These are phyloP conservation scores for Pleurotus tuoliensis DNA, from an alignment of 768 basidiomycete genomes.

Conservation along the genomic window DNA sequence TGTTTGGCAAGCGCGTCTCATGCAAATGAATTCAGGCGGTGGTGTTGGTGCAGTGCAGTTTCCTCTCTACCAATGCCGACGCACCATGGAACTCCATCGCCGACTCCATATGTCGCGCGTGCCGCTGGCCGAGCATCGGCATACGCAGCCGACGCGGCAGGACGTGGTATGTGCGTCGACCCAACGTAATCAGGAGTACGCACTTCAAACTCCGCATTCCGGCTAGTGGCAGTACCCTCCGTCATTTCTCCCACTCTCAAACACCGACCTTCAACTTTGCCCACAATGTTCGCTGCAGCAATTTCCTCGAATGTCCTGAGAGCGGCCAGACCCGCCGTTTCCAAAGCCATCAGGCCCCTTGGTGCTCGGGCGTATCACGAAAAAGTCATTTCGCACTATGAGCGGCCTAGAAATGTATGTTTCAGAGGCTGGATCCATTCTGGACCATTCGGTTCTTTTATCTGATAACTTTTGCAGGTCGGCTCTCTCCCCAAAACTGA, in stretches of 20 bases:
- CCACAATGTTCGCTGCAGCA: conserved; percentile 70
- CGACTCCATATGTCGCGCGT: no score
- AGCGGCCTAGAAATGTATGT: conserved; percentile 93
- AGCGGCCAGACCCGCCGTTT: conserved; percentile 38
- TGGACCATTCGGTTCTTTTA: conserved; percentile 24
- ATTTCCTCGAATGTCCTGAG: conserved; percentile 47
- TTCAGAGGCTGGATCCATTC: conserved; percentile 23
- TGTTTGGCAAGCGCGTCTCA: conserved; percentile 2
- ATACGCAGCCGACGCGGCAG: not conserved
- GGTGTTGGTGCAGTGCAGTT: no score
- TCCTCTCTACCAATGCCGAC: no score
- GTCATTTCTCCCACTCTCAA: conserved; percentile 10
- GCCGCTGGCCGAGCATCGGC: not conserved
- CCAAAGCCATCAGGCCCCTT: conserved; percentile 42
- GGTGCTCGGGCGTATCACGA: conserved; percentile 82
- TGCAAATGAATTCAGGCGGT: not conserved
- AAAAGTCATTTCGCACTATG: conserved; percentile 97
- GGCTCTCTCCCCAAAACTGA: conserved; percentile 94
- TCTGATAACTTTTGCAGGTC: conserved; percentile 75
- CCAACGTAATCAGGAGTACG: not conserved
- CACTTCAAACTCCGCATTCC: conserved; percentile 12
- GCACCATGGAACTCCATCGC: no score
- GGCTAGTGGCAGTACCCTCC: conserved; percentile 2
- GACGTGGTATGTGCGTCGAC: not conserved
- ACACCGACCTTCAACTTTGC: conserved; percentile 22